Base-by-base conservation (phyloP, 768 basidiomycete genomes). In the Cystofilobasidium macerans region DNA sequence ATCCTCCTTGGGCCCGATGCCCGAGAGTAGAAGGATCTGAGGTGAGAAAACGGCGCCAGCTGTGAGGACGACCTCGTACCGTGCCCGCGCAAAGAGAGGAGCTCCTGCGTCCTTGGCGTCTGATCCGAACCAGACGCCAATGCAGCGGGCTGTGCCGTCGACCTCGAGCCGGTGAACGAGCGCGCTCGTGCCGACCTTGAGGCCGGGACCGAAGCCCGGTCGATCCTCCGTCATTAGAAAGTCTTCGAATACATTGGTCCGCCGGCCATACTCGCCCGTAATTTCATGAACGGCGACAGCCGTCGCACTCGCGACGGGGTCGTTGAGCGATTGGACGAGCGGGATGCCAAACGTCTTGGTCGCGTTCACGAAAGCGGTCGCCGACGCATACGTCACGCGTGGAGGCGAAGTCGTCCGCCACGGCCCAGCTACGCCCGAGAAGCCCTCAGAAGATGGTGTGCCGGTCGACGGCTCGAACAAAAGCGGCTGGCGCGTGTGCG, bases 1-100 rank as follows among this genome's bases (percentile, higher is more conserved):
- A 16, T 86, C 79, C 0, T 78, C 77, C 1, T 80, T 79, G 40
- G 87, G 86, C 3, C 89, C 89, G 56, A 92, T 77, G 14, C 89
- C 89, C 0, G 85, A 86, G 2, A 84, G 74, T 70, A 84, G 81
- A 72, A 84, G 79, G 12, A 85, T 75, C 70, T 83, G 80, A 7
- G 81, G 78, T 4, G 79, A 79, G 68, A 79, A 78, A 51, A 81
- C 71, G 0, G 80, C 73, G 9, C 81, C 80, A 24, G 76, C 77
- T 2, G 67, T 58, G 40, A 68, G 24, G 56, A 68, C 59, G 56
- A 63, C 58, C 38, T 68, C 67, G n/a, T 38, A 28, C 1, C 11
- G 36, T 0, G 56, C 40, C 18, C 61, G 22, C 8, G 67, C 67
- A 38, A 47, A 68, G 40, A 24, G 51, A 3, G 30, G 42, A 42